These are phyloP conservation scores for Neolentinus lepideus DNA, from an alignment of 1,284 basidiomycete species.

Conservation along the genomic window DNA sequence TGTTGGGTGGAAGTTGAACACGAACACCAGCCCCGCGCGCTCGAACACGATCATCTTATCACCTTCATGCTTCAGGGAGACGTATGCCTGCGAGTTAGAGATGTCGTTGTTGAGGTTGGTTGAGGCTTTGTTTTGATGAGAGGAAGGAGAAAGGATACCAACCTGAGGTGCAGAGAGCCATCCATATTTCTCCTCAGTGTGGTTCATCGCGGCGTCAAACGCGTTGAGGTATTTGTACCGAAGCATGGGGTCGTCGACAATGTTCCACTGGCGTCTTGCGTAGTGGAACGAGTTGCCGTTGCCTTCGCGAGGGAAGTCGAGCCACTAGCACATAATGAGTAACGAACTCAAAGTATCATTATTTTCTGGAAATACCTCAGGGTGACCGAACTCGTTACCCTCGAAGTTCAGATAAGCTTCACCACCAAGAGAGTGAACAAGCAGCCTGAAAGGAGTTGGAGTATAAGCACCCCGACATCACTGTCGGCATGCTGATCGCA, in stretches of 20 bases:
- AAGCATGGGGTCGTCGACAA: conserved; percentile 80
- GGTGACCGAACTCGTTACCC: conserved; percentile 97
- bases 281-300: conserved; percentile 96
- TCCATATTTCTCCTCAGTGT: conserved; percentile 67
- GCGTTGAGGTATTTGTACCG: conserved; percentile 92
- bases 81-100: conserved; percentile 61
- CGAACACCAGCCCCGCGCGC: conserved; percentile 86
- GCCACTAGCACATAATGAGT: conserved; percentile 57
- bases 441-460: conserved; percentile 44
- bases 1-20: conserved; percentile 94
- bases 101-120: neutral
- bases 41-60: conserved; percentile 95
- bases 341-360: neutral
- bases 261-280: conserved; percentile 92
- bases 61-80: conserved; percentile 87
- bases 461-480: neutral
- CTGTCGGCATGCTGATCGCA: neutral
- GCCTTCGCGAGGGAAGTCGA: conserved; percentile 95
- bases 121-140: neutral
- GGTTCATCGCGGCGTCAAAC: conserved; percentile 95
- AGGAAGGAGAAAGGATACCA: conserved; percentile 11
- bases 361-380: conserved; percentile 55
- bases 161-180: conserved; percentile 87
- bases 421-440: conserved; percentile 90
- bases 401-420: conserved; percentile 98